Evolutionary conservation across 192 early-diverging fungal species (phyloP), one percentile per base, ranked within the genome.

Genomic region (Spizellomyces sp.): DNA sequence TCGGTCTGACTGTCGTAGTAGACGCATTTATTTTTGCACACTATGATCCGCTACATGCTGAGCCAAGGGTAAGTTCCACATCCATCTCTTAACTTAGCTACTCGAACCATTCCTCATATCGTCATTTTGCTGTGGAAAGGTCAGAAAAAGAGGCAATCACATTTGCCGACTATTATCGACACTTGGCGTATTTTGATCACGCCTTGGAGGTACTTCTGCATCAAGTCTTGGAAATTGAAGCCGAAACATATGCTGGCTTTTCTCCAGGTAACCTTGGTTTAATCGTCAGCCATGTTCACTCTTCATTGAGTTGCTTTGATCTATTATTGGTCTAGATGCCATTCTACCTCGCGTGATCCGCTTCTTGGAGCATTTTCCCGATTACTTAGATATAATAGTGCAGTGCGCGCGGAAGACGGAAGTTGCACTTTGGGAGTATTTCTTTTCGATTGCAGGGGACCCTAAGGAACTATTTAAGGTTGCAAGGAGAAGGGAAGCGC

Each of bases 351-450:
- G 78, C 12, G 89, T 93, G 4, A 83, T 96, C 10, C 80, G 81
- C 52, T 90, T 98, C 63, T 73, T 99, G 45, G 85, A 91, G 60
- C 79, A 90, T 64, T 99, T 96, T 70, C 82, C 86, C 5, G 89
- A 89, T 63, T 85, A 86, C 52, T 75, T 93, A 47, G 96, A 98
- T 58, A 89, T 95, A 21, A 92, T 99, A 75, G 95, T 94, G 9
- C 90, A 93, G 42, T 98, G 96, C 74, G 96, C 98, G 6, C 81
- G 98, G 65, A 99, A 99, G 75, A 93, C 93, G n/a, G 98, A 99
- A 75, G 90, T 93, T 0, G 86, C 94, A 12, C 81, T 94, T 46
- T 99, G 98, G 98, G 82, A 88, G 17, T 89, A 88, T 56, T 83
- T 98, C 58, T 98, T 98, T 79, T 81, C 83, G 4, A 86, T 90